Evolutionary conservation across 148 eudicot genomes (phyloP).

Genomic region (Rhododendron simsii): DNA sequence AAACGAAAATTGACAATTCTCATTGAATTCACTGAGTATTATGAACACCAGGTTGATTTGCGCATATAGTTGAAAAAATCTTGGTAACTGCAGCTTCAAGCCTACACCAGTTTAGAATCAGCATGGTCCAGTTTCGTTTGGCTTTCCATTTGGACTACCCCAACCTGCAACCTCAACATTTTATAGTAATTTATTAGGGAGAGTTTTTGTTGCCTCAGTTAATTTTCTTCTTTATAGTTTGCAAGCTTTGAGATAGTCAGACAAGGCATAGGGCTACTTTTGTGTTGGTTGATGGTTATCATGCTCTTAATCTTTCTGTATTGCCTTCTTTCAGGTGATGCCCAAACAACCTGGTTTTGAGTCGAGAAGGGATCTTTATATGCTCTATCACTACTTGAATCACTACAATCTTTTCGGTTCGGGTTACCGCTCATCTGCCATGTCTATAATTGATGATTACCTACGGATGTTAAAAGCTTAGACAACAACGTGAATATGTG

Average conservation of each 20-base stretch:
- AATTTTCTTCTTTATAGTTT: not conserved
- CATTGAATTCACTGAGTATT: not conserved
- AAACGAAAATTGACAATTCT: not conserved
- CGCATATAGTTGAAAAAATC: not conserved
- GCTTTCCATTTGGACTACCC: not conserved
- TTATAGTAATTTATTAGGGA: not conserved
- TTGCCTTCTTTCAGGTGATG: conserved; percentile 59
- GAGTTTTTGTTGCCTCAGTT: not conserved
- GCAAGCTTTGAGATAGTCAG: not conserved
- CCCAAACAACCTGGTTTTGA: conserved; percentile 91
- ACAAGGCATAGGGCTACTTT: not conserved
- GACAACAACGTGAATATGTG: not conserved
- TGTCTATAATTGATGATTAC: conserved; percentile 91
- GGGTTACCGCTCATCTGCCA: conserved; percentile 88
- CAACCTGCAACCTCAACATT: not conserved
- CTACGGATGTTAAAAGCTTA: conserved; percentile 61
- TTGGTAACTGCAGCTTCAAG: not conserved
- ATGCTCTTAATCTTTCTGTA: not conserved
- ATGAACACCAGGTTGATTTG: not conserved
- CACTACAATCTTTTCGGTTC: conserved; percentile 97
- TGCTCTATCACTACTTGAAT: conserved; percentile 93
- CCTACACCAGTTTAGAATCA: not conserved
- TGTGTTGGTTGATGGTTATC: not conserved
- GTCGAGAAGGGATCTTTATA: conserved; percentile 74
- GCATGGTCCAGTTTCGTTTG: not conserved